Evolutionary conservation across 805 yeast species (phyloP).

Genomic region (Suhomyces sp.): DNA sequence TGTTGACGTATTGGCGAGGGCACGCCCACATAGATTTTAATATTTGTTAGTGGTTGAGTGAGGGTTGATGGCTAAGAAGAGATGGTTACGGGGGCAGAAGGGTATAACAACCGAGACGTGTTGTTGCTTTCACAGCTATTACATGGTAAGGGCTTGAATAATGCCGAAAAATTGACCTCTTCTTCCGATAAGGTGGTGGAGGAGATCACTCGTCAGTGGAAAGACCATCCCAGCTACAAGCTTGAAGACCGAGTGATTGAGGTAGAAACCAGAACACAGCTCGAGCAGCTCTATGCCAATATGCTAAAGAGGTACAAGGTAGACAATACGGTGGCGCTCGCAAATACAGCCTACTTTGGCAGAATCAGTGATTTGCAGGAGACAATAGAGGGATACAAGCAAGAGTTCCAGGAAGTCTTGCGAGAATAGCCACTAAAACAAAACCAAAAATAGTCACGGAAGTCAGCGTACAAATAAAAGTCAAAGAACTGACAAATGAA

Average conservation of each 20-base stretch:
- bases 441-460: too few relatives aligned
- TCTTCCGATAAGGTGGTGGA: constrained; percentile 17
- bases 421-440: neutral
- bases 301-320: constrained; percentile 21
- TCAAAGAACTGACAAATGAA: too few relatives aligned
- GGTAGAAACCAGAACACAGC: constrained; percentile 16
- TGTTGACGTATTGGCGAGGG: constrained; percentile 7
- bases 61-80: too few relatives aligned
- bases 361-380: constrained; percentile 33
- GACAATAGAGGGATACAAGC: constrained; percentile 22
- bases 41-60: too few relatives aligned
- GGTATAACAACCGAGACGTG: constrained; percentile 25
- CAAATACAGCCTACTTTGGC: constrained; percentile 31
- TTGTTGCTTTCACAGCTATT: constrained; percentile 38
- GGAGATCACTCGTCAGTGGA: constrained; percentile 29
- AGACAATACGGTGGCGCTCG: constrained; percentile 37
- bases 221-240: constrained; percentile 24
- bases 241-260: constrained; percentile 23
- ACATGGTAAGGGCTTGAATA: constrained; percentile 30
- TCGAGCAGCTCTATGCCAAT: constrained; percentile 23
- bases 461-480: too few relatives aligned
- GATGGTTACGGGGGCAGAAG: neutral
- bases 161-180: constrained; percentile 16
- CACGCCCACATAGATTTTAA: neutral
- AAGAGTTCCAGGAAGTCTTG: constrained; percentile 18